phyloP scores from a whole-genome alignment of 371 early-diverging fungal species.

The Mortierella sp. region DNA sequence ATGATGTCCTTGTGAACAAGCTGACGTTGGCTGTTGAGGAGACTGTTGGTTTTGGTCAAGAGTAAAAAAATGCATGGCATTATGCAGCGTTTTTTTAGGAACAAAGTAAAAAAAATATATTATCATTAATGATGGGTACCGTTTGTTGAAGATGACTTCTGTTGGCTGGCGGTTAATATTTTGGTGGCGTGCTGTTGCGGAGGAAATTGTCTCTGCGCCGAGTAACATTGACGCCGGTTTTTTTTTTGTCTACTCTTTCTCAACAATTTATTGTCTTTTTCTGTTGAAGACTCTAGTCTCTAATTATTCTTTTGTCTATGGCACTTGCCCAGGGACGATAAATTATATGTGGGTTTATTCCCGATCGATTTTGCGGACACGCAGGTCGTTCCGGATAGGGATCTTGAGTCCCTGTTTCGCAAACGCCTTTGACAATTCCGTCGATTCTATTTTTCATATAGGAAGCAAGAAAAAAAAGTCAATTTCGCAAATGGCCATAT shows the following conservation, averaged over 20 bases:
- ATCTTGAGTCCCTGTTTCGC: constrained; percentile 95
- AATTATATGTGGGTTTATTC: no score
- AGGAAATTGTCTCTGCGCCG: no score
- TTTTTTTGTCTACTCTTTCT: no score
- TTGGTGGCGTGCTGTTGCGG: no score
- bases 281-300: no score
- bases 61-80: constrained; percentile 66
- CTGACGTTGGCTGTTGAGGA: constrained; percentile 94
- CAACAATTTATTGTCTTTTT: not conserved
- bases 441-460: constrained; percentile 77
- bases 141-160: no score
- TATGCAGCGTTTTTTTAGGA: no score
- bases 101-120: not conserved
- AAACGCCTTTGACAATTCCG: constrained; percentile 88
- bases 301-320: not conserved
- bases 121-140: no score
- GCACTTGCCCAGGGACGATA: no score
- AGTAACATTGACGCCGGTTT: no score
- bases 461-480: not conserved
- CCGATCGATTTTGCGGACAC: constrained; percentile 48
- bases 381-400: constrained; percentile 87
- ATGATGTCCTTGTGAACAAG: constrained; percentile 79
- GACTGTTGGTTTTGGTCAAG: constrained; percentile 90
- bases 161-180: no score
- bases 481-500: no score